These are phyloP conservation scores for Sanghuangporus weigelae DNA, from an alignment of 1,284 basidiomycete species.

Conservation along the genomic window DNA sequence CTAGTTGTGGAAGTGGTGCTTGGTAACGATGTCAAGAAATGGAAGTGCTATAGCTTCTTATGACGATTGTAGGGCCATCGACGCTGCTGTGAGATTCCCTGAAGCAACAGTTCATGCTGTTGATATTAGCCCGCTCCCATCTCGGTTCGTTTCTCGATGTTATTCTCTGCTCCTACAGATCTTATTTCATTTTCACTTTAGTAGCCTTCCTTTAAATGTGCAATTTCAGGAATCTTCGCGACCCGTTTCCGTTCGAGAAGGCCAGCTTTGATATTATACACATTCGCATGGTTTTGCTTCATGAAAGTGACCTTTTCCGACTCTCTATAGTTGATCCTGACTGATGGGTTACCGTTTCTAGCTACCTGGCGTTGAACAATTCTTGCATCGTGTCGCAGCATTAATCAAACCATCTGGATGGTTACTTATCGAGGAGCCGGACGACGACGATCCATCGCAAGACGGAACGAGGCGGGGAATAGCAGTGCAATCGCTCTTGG, in stretches of 20 bases:
- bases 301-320: background rate
- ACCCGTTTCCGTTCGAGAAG: background rate
- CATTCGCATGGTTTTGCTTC: background rate
- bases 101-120: background rate
- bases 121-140: background rate
- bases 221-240: background rate
- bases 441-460: background rate
- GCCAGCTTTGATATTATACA: background rate
- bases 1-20: background rate
- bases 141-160: background rate
- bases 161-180: background rate
- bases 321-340: background rate
- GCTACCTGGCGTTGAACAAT: background rate
- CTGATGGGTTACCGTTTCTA: background rate
- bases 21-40: background rate
- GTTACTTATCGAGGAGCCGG: background rate
- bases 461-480: background rate
- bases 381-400: background rate
- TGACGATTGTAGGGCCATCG: background rate
- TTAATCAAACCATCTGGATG: background rate
- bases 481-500: background rate
- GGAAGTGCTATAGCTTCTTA: background rate
- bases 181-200: background rate
- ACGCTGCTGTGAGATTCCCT: background rate
- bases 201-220: background rate